A percentile compares a stretch with the other conserved stretches of the same genome.
These are phyloP conservation scores for Chalara sp. DNA, from an alignment of 2,329 filamentous ascomycete species.

Conservation along the genomic window DNA sequence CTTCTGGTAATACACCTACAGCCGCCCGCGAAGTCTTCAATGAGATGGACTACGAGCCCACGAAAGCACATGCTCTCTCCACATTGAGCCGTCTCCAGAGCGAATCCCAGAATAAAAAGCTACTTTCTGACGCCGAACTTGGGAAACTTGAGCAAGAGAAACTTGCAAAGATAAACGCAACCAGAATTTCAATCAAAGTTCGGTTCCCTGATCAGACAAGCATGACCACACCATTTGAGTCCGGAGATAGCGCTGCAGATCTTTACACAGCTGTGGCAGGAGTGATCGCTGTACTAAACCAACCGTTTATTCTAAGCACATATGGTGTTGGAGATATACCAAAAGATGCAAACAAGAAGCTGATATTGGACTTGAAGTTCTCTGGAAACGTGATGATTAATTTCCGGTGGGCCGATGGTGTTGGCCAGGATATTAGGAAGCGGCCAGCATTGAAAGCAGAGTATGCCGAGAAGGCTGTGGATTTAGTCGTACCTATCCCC, in stretches of 20 bases:
- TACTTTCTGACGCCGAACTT: constrained; percentile 78
- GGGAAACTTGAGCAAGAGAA: constrained; percentile 61
- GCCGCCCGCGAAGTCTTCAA: constrained; percentile 63
- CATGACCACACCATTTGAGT: constrained; percentile 64
- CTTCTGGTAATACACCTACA: constrained; percentile 64
- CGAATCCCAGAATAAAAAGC: constrained; percentile 62
- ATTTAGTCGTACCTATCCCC: constrained; percentile 58
- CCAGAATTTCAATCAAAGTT: constrained; percentile 69
- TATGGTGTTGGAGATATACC: constrained; percentile 28
- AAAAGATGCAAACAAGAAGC: constrained; percentile 38
- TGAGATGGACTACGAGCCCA: constrained; percentile 71
- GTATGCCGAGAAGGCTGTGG: constrained; percentile 55
- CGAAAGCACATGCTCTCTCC: constrained; percentile 66
- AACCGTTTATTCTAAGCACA: constrained; percentile 64
- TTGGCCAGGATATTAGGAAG: constrained; percentile 47
- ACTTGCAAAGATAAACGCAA: constrained; percentile 55
- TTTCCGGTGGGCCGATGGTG: constrained; percentile 64
- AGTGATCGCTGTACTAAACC: constrained; percentile 57
- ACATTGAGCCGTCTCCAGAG: constrained; percentile 63
- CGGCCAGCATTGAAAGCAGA: constrained; percentile 30
- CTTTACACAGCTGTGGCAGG: constrained; percentile 69
- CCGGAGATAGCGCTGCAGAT: constrained; percentile 59
- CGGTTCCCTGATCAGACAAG: constrained; percentile 83
- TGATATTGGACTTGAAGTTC: constrained; percentile 71
- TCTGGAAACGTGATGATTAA: constrained; percentile 67